phyloP scores from a whole-genome alignment of 78 protist species.

The Dictyostelium firmibasis region DNA sequence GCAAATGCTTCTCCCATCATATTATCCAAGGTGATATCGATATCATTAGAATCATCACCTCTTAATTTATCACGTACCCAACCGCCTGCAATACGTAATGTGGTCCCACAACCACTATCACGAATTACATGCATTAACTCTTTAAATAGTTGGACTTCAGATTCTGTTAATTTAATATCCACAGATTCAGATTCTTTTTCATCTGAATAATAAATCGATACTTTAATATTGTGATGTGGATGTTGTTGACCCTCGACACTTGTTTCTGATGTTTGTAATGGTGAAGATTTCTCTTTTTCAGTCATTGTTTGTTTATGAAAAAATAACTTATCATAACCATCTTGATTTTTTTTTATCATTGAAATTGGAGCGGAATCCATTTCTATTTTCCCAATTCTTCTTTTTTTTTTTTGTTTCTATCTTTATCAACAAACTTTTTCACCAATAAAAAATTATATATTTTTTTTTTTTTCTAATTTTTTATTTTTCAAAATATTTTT shows the following conservation, averaged over 20 bases:
- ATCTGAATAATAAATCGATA: neutral
- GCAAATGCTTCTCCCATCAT: conserved; percentile 86
- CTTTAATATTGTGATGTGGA: neutral
- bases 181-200: neutral
- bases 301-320: neutral
- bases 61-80: conserved; percentile 98
- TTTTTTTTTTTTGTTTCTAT: neutral
- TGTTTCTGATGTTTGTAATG: neutral
- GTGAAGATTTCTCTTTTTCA: neutral
- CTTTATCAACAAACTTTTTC: neutral
- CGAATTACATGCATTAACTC: conserved; percentile 13
- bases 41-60: conserved; percentile 85
- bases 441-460: neutral
- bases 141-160: conserved; percentile 8
- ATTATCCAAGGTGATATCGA: conserved; percentile 92
- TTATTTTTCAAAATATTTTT: neutral
- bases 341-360: neutral
- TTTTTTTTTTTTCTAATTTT: too few relatives aligned
- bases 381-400: neutral
- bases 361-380: neutral
- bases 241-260: too few relatives aligned
- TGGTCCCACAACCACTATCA: conserved; percentile 13
- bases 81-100: conserved; percentile 97
- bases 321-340: neutral
- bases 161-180: neutral